Evolutionary conservation across 2,329 filamentous ascomycete species (phyloP), one percentile per base, ranked within the genome.

Genomic region (Fusarium nelsonii): DNA sequence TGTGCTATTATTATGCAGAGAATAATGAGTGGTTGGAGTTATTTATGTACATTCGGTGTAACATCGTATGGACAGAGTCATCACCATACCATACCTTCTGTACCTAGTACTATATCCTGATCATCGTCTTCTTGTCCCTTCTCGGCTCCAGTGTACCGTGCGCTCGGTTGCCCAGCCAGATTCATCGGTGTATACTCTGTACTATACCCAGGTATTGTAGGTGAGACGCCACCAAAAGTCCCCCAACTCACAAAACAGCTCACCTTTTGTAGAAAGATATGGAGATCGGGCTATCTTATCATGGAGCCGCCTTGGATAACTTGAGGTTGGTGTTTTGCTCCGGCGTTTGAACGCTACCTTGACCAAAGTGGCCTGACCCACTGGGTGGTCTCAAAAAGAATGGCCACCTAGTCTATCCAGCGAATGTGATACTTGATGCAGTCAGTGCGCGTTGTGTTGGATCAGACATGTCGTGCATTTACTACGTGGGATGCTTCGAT

Each of bases 101-200:
- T 23, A 23, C 23, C 23, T 23, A 23, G 23, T 23, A 23, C 23
- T 23, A 23, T 36, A 16, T 61, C 26, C 49, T 51, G 44, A 40
- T 39, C 26, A 32, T 49, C 28, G 11, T 40, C 20, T 39, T 48
- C 23, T 30, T 45, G 28, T 46, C 52, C 34, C 49, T 63, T 39
- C 33, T 30, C 20, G 58, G 40, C 40, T 37, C 34, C 18, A 41
- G 18, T 9, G 18, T 43, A 37, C 46, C 48, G 23, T 30, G 40
- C 33, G 32, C 40, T 63, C 7, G 34, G 44, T 60, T 65, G 64
- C 37, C 64, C 51, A 57, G 64, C 23, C 51, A 63, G 37, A 49
- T 37, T 15, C 15, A 34, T 30, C 49, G 33, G 39, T 65, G 26
- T 23, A 32, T 36, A n/a, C 23, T 23, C 4, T 23, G 23, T 23